Conservation (phyloP, 176 grass and related monocot genomes). For the Canna indica region DNA sequence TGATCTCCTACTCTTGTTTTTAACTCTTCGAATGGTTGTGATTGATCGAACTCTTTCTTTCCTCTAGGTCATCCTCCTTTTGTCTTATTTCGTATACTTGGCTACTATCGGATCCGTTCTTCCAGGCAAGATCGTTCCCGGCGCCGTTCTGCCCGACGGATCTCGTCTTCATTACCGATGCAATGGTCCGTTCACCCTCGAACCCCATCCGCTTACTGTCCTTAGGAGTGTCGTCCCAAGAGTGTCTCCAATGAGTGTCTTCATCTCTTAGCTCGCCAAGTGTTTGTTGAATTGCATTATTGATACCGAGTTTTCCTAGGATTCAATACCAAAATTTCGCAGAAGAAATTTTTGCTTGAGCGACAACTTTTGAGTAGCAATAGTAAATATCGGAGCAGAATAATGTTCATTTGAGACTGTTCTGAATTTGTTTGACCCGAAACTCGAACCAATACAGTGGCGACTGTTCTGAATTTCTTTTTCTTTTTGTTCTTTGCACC, state of each 20-base stretch:
- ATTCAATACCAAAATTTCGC: too few species aligned
- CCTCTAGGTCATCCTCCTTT: conserved; percentile 44
- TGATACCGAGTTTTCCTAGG: too few species aligned
- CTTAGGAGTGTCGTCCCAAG: not conserved
- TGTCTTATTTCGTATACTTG: conserved; percentile 58
- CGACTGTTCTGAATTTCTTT: not conserved
- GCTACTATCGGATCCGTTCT: conserved; percentile 48
- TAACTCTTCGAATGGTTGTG: not conserved
- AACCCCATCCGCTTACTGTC: not conserved
- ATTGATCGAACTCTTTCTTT: not conserved
- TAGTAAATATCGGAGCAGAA: too few species aligned
- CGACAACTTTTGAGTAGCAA: too few species aligned
- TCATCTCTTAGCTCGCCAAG: not conserved
- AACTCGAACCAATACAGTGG: not conserved
- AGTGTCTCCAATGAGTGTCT: not conserved
- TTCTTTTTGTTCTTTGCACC: conserved; percentile 4
- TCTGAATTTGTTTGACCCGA: too few species aligned
- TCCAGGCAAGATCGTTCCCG: conserved; percentile 61
- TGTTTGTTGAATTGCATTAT: not conserved
- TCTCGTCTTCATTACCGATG: conserved; percentile 83
- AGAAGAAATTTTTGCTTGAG: too few species aligned
- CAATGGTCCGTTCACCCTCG: conserved; percentile 36
- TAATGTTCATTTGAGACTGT: too few species aligned
- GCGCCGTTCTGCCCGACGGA: conserved; percentile 62
- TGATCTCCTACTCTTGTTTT: not conserved